Conservation (phyloP, 352 stramenopile species). For the Pythium utonaiense region DNA sequence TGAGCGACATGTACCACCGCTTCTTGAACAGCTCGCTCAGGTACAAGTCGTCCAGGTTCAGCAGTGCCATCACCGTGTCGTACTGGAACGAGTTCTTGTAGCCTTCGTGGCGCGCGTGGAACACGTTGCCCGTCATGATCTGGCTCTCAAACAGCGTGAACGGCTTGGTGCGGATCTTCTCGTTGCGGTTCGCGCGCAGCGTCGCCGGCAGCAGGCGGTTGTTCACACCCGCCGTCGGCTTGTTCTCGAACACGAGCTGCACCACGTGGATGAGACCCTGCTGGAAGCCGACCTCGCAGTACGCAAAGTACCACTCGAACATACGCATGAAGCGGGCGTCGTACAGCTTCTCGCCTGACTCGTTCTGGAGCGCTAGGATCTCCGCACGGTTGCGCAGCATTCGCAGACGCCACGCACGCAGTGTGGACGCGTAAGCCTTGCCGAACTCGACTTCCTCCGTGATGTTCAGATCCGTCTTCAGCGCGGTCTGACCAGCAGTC, state of each 20-base stretch:
- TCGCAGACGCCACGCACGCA: constrained; percentile 23
- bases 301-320: constrained; percentile 30
- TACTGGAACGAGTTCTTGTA: constrained; percentile 23
- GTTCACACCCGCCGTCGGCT: neutral
- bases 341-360: constrained; percentile 9
- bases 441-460: constrained; percentile 26
- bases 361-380: constrained; percentile 13
- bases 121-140: constrained; percentile 23
- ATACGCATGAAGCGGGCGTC: constrained; percentile 27
- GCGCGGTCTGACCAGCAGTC: neutral
- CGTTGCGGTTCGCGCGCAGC: constrained; percentile 12
- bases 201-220: constrained; percentile 6
- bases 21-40: constrained; percentile 18
- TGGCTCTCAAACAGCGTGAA: constrained; percentile 18
- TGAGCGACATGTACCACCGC: constrained; percentile 21
- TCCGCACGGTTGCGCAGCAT: constrained; percentile 19
- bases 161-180: constrained; percentile 22
- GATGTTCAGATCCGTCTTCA: constrained; percentile 10
- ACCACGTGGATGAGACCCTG: constrained; percentile 24
- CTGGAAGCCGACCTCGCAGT: constrained; percentile 27
- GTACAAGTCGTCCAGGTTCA: constrained; percentile 22
- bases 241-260: constrained; percentile 27
- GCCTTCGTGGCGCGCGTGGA: constrained; percentile 20
- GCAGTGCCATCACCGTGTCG: constrained; percentile 21
- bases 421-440: constrained; percentile 21